Evolutionary conservation across 495 filamentous ascomycete genomes (phyloP), one percentile per base, ranked within the genome.

Genomic region (Tetracladium marchalianum): DNA sequence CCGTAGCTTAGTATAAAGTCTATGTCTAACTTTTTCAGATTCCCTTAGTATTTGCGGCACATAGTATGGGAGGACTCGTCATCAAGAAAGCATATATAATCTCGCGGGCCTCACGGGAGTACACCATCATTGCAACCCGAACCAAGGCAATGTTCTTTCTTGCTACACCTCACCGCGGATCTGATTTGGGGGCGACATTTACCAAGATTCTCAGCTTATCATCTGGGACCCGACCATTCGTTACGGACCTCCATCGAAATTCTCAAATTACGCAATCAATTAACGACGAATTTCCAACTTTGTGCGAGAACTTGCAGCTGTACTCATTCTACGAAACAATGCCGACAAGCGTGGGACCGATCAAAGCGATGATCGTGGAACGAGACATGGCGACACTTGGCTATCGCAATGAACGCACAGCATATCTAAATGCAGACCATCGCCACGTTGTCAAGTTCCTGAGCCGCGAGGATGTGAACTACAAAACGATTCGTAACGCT

Each of bases 31-130:
- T 52, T 5, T 39, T 44, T 9, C 42, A 57, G 43, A 63, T 60
- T 9, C 54, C 59, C 15, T 61, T 76, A 17, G 55, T 75, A 12
- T 44, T 76, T 3, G 56, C 76, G 17, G 70, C 67, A 6, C 74
- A 78, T 55, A 68, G 63, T 49, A 74, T 76, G 73, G 74, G 74
- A 17, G 73, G 73, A 1, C 56, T 70, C 24, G 68, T 80, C 12
- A 66, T 69, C 12, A 80, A 80, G 49, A 71, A 68, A 49, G 44
- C 54, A 11, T 62, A 60, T 46, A 57, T 62, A 10, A 52, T 62
- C 9, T 50, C 53, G 31, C 49, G 44, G 12, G 32, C 61, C 41
- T 49, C 50, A 40, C 47, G 53, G 18, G 45, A 43, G 2, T 63
- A 53, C 11, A 41, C 53, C 6, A 46, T 57, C 11, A 11, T 71